A percentile compares a stretch with the other conserved stretches of the same genome.
These are phyloP conservation scores for Xylaria polymorpha DNA, from an alignment of 2,329 filamentous ascomycete genomes.

Conservation along the genomic window DNA sequence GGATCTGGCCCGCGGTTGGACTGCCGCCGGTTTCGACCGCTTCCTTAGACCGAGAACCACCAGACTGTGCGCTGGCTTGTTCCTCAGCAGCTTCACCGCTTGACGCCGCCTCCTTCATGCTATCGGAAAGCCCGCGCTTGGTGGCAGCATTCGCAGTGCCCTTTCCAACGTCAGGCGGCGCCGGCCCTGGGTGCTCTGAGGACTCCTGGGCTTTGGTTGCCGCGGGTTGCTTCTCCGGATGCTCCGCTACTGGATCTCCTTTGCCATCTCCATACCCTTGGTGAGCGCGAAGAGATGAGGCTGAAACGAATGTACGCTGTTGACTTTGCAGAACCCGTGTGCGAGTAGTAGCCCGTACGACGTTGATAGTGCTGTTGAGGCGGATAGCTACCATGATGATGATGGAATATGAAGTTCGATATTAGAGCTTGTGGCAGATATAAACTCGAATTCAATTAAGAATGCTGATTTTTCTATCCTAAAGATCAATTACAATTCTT, in stretches of 20 bases:
- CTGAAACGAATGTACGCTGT: constrained; percentile 43
- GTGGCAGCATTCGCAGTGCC: constrained; percentile 53
- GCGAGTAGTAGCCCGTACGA: constrained; percentile 41
- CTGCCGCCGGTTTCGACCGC: constrained; percentile 53
- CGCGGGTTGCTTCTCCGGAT: constrained; percentile 53
- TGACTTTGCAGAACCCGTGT: constrained; percentile 40
- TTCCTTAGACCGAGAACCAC: constrained; percentile 55
- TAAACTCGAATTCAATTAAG: background rate
- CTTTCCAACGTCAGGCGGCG: constrained; percentile 55
- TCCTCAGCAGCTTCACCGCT: constrained; percentile 47
- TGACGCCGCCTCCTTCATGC: constrained; percentile 41
- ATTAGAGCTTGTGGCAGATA: background rate
- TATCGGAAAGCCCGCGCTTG: constrained; percentile 48
- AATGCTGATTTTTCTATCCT: background rate
- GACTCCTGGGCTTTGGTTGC: constrained; percentile 50
- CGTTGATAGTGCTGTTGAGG: constrained; percentile 43
- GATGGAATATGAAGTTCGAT: constrained; percentile 16
- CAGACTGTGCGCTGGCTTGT: constrained; percentile 52
- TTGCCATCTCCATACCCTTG: constrained; percentile 57
- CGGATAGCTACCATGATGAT: constrained; percentile 48
- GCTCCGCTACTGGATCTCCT: constrained; percentile 52
- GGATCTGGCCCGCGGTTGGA: constrained; percentile 47
- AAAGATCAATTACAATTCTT: background rate
- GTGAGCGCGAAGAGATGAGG: constrained; percentile 37
- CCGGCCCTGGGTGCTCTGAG: constrained; percentile 58